phyloP scores from a whole-genome alignment of 2,329 filamentous ascomycete species.

The Dactylellina drechsleri region DNA sequence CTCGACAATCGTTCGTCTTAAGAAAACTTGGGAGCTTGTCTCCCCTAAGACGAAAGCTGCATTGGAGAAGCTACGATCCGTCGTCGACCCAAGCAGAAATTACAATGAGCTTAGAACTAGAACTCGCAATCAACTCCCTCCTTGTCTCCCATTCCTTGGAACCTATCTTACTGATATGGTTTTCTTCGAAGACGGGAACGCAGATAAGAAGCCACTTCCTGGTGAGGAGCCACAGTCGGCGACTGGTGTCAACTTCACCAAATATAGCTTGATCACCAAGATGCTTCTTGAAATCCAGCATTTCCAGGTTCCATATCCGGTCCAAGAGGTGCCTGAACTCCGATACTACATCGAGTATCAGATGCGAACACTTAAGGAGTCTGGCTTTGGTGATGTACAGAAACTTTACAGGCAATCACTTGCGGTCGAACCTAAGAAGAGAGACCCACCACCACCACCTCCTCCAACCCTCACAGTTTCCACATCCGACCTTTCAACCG shows the following conservation, averaged over 20 bases:
- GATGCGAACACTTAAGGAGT: constrained; percentile 77
- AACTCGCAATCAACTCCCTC: constrained; percentile 85
- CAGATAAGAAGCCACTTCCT: constrained; percentile 70
- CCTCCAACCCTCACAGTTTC: constrained; percentile 56
- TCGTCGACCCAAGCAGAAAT: constrained; percentile 90
- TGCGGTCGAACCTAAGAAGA: constrained; percentile 79
- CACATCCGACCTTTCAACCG: constrained; percentile 29
- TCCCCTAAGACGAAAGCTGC: constrained; percentile 83
- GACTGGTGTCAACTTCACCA: constrained; percentile 96
- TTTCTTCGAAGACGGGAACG: constrained; percentile 94
- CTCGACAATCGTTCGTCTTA: constrained; percentile 86
- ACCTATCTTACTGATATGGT: constrained; percentile 97
- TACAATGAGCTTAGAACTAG: constrained; percentile 85
- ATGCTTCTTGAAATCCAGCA: constrained; percentile 95
- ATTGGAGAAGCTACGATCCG: constrained; percentile 79
- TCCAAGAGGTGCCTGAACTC: constrained; percentile 84
- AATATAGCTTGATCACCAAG: constrained; percentile 91
- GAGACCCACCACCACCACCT: constrained; percentile 56
- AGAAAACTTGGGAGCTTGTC: constrained; percentile 90
- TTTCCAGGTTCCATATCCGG: constrained; percentile 91
- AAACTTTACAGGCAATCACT: constrained; percentile 84
- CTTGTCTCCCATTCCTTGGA: constrained; percentile 93
- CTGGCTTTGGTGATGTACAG: constrained; percentile 67
- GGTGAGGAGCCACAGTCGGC: constrained; percentile 71
- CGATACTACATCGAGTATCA: constrained; percentile 92